These are phyloP conservation scores for Fomes fomentarius DNA, from an alignment of 1,284 basidiomycete genomes.

Conservation along the genomic window DNA sequence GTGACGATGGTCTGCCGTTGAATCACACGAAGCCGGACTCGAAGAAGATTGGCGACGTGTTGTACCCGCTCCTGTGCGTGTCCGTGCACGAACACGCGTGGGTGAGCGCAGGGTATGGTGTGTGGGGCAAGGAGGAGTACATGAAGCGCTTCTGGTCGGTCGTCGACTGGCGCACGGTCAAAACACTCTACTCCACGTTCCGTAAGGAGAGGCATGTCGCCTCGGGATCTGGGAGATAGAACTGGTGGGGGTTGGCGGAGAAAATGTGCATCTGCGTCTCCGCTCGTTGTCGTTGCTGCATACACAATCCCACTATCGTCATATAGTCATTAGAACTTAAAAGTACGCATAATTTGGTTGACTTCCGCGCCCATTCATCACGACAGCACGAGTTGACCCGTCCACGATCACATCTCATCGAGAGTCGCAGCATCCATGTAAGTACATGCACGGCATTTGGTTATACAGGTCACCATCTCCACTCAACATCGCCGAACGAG, in stretches of 20 bases:
- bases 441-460: not conserved
- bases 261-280: not conserved
- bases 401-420: too few species aligned
- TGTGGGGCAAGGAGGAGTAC: constrained; percentile 95
- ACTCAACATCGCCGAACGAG: constrained; percentile 67
- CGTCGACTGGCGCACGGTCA: constrained; percentile 83
- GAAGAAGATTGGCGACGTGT: constrained; percentile 48
- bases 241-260: not conserved
- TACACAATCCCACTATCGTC: constrained; percentile 11
- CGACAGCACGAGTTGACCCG: not conserved
- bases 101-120: constrained; percentile 86
- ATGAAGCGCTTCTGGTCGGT: constrained; percentile 88
- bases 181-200: constrained; percentile 32
- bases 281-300: constrained; percentile 2
- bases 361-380: not conserved
- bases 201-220: not conserved
- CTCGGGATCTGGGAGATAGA: not conserved
- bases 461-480: constrained; percentile 70
- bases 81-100: constrained; percentile 92
- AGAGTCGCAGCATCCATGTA: too few species aligned
- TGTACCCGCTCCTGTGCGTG: constrained; percentile 85
- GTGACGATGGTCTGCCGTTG: not conserved
- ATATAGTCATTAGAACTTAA: constrained; percentile 24
- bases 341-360: constrained; percentile 20
- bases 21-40: not conserved